Conservation (phyloP, 129 eudicot species). For the Flaveria sonorensis region DNA sequence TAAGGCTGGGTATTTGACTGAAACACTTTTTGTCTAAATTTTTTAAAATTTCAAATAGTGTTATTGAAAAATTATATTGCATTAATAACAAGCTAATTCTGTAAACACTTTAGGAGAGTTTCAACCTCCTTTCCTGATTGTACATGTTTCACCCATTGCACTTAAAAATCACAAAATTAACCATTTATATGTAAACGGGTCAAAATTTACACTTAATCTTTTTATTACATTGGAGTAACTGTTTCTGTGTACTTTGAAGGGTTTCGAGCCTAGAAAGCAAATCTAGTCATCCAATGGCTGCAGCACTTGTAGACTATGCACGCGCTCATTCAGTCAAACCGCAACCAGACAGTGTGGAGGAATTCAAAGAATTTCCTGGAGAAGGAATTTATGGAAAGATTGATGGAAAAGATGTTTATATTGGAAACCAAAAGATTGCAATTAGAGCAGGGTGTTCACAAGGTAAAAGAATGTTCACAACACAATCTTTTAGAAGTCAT, state of each 20-base stretch:
- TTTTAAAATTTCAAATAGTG: neutral
- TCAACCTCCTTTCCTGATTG: no score
- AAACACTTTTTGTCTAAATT: neutral
- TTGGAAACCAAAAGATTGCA: constrained; percentile 69
- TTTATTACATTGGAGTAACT: neutral
- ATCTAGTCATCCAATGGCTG: constrained; percentile 96
- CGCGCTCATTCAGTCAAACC: constrained; percentile 54
- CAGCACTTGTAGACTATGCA: constrained; percentile 71
- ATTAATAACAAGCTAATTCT: neutral
- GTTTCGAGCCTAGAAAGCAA: constrained; percentile 87
- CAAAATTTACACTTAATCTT: neutral
- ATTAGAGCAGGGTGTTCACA: constrained; percentile 64
- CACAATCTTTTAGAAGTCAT: neutral
- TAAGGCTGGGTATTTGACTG: neutral
- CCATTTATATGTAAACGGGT: neutral
- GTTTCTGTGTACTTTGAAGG: constrained; percentile 39
- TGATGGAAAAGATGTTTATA: constrained; percentile 64
- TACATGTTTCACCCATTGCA: no score
- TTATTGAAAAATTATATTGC: neutral
- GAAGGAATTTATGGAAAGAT: constrained; percentile 87
- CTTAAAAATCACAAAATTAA: no score
- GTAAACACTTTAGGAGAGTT: no score
- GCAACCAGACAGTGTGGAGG: constrained; percentile 68
- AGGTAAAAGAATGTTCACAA: constrained; percentile 44
- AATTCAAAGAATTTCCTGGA: constrained; percentile 77